Percentiles rank a stretch among this genome's conserved stretches.
phyloP scores from a whole-genome alignment of 2,329 filamentous ascomycete genomes.

The Alternaria novae-zelandiae region DNA sequence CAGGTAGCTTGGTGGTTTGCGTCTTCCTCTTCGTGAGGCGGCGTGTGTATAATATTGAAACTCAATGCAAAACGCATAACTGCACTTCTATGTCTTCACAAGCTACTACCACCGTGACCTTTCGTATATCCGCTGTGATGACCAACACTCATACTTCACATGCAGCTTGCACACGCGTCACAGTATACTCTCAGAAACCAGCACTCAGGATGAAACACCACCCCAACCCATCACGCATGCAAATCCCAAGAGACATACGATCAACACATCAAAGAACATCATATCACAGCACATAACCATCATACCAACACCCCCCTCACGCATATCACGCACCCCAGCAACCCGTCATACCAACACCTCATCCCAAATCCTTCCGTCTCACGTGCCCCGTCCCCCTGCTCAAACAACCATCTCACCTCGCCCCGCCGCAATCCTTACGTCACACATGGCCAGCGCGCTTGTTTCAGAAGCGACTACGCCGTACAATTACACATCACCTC shows the following conservation, averaged over 20 bases:
- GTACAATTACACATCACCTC: not conserved
- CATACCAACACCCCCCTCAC: not conserved
- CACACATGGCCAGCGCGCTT: not conserved
- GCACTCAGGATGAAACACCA: not conserved
- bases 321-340: not conserved
- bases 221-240: not conserved
- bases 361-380: not conserved
- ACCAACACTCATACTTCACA: not conserved
- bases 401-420: not conserved
- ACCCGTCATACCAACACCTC: not conserved
- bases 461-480: not conserved
- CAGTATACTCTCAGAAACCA: not conserved
- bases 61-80: constrained; percentile 1
- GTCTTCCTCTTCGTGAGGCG: not conserved
- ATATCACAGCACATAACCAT: not conserved
- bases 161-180: not conserved
- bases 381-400: not conserved
- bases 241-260: not conserved
- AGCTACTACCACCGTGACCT: not conserved
- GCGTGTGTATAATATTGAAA: not conserved
- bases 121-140: not conserved
- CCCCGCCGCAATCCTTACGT: not conserved
- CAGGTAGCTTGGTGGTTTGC: not conserved
- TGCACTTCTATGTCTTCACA: not conserved
- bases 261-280: not conserved